These are phyloP conservation scores for Exsudoporus frostii DNA, from an alignment of 768 basidiomycete species.

Conservation along the genomic window DNA sequence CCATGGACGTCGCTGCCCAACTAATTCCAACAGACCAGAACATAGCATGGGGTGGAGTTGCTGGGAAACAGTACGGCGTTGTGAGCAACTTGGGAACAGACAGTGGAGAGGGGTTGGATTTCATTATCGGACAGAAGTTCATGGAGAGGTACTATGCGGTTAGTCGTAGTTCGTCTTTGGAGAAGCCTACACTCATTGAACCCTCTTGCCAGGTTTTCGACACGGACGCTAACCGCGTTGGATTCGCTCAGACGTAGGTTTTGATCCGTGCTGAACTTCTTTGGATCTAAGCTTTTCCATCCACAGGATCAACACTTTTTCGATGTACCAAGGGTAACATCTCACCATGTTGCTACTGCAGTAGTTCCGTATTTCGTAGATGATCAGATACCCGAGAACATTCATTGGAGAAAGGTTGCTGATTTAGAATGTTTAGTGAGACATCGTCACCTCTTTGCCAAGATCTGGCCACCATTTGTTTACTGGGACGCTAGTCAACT, in stretches of 20 bases:
- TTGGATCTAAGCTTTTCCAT: background rate
- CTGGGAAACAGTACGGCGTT: conserved; percentile 10
- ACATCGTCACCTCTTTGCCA: background rate
- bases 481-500: too few relatives aligned
- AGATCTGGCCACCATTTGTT: too few relatives aligned
- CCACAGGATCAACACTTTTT: conserved; percentile 21
- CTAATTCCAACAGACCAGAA: conserved; percentile 17
- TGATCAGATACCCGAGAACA: background rate
- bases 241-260: conserved; percentile 26
- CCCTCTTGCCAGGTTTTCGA: conserved; percentile 18
- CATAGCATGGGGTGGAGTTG: conserved; percentile 5
- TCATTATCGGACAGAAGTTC: background rate
- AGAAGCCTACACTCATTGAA: background rate
- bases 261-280: background rate
- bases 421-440: background rate
- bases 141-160: conserved; percentile 6
- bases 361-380: background rate
- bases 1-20: conserved; percentile 23
- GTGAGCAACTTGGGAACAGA: background rate
- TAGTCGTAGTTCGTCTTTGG: background rate
- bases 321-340: background rate
- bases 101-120: background rate
- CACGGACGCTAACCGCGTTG: conserved; percentile 14
- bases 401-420: background rate
- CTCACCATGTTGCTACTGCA: background rate